Evolutionary conservation across 2,329 filamentous ascomycete species (phyloP), one percentile per base, ranked within the genome.

Genomic region (Alternaria novae-zelandiae): DNA sequence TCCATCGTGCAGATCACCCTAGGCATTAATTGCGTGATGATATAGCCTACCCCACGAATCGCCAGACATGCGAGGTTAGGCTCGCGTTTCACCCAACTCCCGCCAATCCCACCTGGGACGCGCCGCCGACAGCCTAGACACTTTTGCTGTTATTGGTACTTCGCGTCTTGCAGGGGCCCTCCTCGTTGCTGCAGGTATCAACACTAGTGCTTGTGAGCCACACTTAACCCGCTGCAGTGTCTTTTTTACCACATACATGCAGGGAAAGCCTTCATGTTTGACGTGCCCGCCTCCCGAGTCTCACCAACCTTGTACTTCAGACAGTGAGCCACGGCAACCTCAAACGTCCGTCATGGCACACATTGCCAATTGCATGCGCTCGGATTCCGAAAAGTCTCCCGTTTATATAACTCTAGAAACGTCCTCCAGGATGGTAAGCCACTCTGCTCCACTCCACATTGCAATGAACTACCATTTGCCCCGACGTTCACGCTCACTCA

Each of bases 281-380:
- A 80, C 73, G 75, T 79, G 74, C 75, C 73, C 75, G 74, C 72
- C 71, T 73, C 71, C 70, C 72, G 69, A 80, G 78, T 80, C 77
- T 80, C 78, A 80, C 63, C 75, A 78, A 77, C 78, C 76, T 77
- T 76, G 77, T 67, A 70, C 66, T 68, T 71, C 68, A 72, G 67
- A 76, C 74, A 73, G 70, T 74, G 73, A 77, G 70, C 76, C 70
- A 78, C 74, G 65, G 71, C 69, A 70, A 68, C 70, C 71, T 77
- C 75, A 79, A 77, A 78, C 75, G 61, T 49, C 70, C 56, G 68
- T 74, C 76, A 81, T 81, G 79, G 77, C 78, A 79, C 79, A 82
- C 75, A 82, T 82, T 70, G 78, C 80, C 74, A 80, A 79, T 76
- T 81, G 79, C 77, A 79, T 81, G 68, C 77, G 79, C 57, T 74